Percentiles rank a stretch among this genome's conserved stretches.
Conservation (phyloP, 495 filamentous ascomycete genomes). For the Neurospora sp. region DNA sequence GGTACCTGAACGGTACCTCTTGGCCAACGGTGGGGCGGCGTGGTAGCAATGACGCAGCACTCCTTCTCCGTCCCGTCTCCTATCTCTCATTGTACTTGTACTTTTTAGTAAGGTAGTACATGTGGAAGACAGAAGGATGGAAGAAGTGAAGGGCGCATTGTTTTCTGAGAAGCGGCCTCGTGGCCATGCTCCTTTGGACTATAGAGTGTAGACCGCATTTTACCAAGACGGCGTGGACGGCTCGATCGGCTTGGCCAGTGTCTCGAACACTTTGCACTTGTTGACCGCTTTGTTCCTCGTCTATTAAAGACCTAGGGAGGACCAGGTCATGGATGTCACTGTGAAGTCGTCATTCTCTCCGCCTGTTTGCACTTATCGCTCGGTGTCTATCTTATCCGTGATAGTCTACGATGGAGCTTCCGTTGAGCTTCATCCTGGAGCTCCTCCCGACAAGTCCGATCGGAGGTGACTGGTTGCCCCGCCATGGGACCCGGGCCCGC, state of each 20-base stretch:
- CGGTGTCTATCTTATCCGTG: neutral
- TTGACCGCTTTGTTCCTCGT: neutral
- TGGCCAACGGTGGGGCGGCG: neutral
- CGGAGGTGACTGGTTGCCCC: neutral
- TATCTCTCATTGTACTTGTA: neutral
- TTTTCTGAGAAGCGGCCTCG: neutral
- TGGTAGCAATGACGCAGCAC: neutral
- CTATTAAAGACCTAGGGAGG: neutral
- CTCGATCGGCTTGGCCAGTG: neutral
- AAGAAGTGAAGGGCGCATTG: neutral
- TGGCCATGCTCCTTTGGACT: neutral
- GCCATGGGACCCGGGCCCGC: neutral
- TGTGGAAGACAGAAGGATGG: neutral
- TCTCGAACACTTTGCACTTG: neutral
- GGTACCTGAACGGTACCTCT: neutral
- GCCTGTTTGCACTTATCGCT: neutral
- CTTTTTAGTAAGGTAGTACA: neutral
- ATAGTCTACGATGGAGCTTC: neutral
- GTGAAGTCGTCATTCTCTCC: neutral
- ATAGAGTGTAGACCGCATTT: neutral
- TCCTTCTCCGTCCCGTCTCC: neutral
- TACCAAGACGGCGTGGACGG: neutral
- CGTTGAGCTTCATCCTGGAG: neutral
- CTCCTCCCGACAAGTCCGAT: neutral
- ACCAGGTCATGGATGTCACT: neutral